A percentile compares a stretch with the other conserved stretches of the same genome.
These are phyloP conservation scores for Penicillium goetzii DNA, from an alignment of 495 filamentous ascomycete species.

Conservation along the genomic window DNA sequence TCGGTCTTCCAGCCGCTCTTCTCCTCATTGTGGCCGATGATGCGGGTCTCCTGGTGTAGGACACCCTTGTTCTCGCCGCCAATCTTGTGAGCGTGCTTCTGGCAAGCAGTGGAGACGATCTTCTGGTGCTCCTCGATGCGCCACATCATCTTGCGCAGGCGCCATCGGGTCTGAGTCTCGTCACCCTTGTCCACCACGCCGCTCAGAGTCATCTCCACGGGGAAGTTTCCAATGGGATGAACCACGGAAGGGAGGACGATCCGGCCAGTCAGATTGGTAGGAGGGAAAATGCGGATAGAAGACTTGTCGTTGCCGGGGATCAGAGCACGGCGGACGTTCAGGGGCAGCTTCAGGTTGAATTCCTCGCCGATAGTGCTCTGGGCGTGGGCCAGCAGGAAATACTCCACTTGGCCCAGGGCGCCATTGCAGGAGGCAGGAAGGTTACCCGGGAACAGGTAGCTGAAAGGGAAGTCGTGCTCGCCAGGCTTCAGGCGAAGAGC, in stretches of 20 bases:
- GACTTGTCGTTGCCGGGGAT: slow-evolving; percentile 71
- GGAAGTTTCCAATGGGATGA: slow-evolving; percentile 85
- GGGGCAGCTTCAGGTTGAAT: slow-evolving; percentile 63
- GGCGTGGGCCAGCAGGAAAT: slow-evolving; percentile 77
- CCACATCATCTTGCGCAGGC: slow-evolving; percentile 88
- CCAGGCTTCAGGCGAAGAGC: slow-evolving; percentile 65
- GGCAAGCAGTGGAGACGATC: slow-evolving; percentile 80
- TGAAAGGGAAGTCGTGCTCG: slow-evolving; percentile 86
- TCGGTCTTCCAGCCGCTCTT: slow-evolving; percentile 97
- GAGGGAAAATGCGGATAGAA: slow-evolving; percentile 91
- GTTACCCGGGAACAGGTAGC: slow-evolving; percentile 82
- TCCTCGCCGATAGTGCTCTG: slow-evolving; percentile 60
- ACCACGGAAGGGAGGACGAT: slow-evolving; percentile 80
- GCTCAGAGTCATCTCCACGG: slow-evolving; percentile 74
- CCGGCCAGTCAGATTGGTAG: slow-evolving; percentile 85
- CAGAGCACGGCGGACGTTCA: slow-evolving; percentile 78
- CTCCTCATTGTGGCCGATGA: slow-evolving; percentile 74
- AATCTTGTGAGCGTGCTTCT: slow-evolving; percentile 73
- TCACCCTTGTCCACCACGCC: slow-evolving; percentile 71
- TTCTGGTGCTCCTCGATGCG: slow-evolving; percentile 84
- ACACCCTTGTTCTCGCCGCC: slow-evolving; percentile 75
- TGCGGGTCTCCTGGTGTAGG: slow-evolving; percentile 73
- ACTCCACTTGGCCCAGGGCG: slow-evolving; percentile 71
- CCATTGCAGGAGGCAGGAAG: slow-evolving; percentile 82
- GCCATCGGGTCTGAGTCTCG: slow-evolving; percentile 75